These are phyloP conservation scores for Allantophomopsis lycopodina DNA, from an alignment of 2,329 filamentous ascomycete species.

Conservation along the genomic window DNA sequence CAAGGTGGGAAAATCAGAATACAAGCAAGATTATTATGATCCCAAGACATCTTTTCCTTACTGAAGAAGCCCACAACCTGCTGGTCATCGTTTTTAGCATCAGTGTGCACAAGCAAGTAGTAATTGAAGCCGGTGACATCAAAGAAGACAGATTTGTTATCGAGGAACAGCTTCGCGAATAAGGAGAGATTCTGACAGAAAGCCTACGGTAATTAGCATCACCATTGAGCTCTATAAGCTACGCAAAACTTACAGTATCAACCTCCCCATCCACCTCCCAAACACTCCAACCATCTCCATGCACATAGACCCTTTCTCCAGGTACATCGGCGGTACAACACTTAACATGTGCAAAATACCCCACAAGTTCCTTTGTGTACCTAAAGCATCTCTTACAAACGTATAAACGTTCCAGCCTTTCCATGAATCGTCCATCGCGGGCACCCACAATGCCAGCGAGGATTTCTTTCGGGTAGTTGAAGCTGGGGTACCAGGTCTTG, in stretches of 20 bases:
- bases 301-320: constrained; percentile 61
- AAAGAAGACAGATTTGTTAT: constrained; percentile 97
- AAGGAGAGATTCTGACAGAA: constrained; percentile 94
- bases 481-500: constrained; percentile 85
- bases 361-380: constrained; percentile 55
- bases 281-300: constrained; percentile 54
- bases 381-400: constrained; percentile 93
- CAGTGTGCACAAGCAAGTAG: constrained; percentile 73
- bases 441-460: constrained; percentile 17
- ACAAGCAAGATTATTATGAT: constrained; percentile 94
- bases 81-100: constrained; percentile 23
- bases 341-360: constrained; percentile 43
- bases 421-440: constrained; percentile 7
- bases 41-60: constrained; percentile 98
- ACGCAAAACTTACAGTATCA: constrained; percentile 44
- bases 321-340: constrained; percentile 43
- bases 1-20: constrained; percentile 94
- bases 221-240: neutral
- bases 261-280: constrained; percentile 89
- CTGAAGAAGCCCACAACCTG: constrained; percentile 93
- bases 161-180: constrained; percentile 93
- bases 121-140: constrained; percentile 91
- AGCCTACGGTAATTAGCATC: constrained; percentile 31
- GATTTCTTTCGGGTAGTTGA: constrained; percentile 63
- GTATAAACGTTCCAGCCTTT: constrained; percentile 54